phyloP scores from a whole-genome alignment of 768 basidiomycete genomes.

The Mycena pura region DNA sequence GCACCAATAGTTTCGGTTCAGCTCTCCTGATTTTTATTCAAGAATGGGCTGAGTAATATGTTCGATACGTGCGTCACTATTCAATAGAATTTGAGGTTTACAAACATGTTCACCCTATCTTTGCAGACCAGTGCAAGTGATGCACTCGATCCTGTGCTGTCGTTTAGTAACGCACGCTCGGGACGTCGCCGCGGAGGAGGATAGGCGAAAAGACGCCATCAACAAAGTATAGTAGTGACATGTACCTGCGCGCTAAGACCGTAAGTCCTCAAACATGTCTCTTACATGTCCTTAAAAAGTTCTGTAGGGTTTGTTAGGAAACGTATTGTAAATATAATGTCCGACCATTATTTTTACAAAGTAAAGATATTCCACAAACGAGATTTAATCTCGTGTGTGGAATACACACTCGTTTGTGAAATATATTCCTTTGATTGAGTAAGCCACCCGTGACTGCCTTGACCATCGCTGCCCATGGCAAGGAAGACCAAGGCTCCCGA shows the following conservation, averaged over 20 bases:
- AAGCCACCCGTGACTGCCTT: background rate
- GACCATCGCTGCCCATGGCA: background rate
- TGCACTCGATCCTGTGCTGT: conserved; percentile 15
- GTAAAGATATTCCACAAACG: too few species aligned
- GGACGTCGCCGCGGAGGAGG: conserved; percentile 11
- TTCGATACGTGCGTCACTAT: background rate
- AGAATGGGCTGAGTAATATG: conserved; percentile 1
- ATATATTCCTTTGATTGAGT: background rate
- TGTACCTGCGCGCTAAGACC: too few species aligned
- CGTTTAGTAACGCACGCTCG: conserved; percentile 20
- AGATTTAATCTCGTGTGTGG: too few species aligned
- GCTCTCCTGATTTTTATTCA: background rate
- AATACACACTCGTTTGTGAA: background rate
- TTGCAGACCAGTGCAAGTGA: conserved; percentile 5
- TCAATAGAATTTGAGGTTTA: background rate
- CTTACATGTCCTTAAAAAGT: too few species aligned
- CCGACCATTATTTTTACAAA: too few species aligned
- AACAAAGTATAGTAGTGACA: background rate
- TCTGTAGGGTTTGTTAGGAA: too few species aligned
- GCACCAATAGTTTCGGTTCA: background rate
- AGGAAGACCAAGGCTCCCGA: background rate
- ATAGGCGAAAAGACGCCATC: background rate
- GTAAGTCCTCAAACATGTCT: too few species aligned
- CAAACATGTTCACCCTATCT: background rate
- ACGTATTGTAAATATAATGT: too few species aligned